phyloP scores from a whole-genome alignment of 2,329 filamentous ascomycete genomes.

The Dactylellina sp. region DNA sequence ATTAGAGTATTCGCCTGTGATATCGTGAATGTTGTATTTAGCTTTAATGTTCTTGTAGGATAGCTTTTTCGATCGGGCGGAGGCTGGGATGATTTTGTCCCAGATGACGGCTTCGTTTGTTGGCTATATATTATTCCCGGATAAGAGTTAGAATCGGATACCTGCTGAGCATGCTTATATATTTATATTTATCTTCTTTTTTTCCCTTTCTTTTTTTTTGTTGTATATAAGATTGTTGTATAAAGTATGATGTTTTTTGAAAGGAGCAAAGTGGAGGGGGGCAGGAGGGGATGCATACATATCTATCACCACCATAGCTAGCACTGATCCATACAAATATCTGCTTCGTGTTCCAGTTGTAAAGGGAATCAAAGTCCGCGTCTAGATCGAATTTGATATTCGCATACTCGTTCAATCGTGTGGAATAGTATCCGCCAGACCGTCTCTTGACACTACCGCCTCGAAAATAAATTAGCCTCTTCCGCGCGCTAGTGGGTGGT shows the following conservation, averaged over 20 bases:
- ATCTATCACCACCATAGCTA: constrained; percentile 66
- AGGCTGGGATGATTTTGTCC: constrained; percentile 86
- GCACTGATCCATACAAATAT: constrained; percentile 96
- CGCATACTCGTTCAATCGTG: constrained; percentile 94
- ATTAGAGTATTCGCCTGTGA: constrained; percentile 78
- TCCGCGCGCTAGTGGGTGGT: too few species aligned
- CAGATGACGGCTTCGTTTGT: constrained; percentile 87
- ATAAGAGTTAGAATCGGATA: too few species aligned
- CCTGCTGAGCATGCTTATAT: too few species aligned
- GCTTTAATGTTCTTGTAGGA: constrained; percentile 85
- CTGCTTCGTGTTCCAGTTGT: constrained; percentile 99
- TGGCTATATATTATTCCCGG: constrained; percentile 61
- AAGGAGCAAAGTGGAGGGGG: constrained; percentile 61
- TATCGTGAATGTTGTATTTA: constrained; percentile 97
- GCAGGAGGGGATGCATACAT: constrained; percentile 37
- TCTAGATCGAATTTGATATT: constrained; percentile 93
- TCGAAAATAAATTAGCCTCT: background rate
- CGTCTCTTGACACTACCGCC: constrained; percentile 79
- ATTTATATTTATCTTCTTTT: too few species aligned
- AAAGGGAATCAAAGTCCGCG: constrained; percentile 86
- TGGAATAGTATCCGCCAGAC: constrained; percentile 88
- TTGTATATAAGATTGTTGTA: too few species aligned
- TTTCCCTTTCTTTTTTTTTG: constrained; percentile 48
- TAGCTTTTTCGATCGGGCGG: constrained; percentile 73
- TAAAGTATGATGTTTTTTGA: too few species aligned